Conservation (phyloP, 805 yeast species). For the Ogataea naganishii region DNA sequence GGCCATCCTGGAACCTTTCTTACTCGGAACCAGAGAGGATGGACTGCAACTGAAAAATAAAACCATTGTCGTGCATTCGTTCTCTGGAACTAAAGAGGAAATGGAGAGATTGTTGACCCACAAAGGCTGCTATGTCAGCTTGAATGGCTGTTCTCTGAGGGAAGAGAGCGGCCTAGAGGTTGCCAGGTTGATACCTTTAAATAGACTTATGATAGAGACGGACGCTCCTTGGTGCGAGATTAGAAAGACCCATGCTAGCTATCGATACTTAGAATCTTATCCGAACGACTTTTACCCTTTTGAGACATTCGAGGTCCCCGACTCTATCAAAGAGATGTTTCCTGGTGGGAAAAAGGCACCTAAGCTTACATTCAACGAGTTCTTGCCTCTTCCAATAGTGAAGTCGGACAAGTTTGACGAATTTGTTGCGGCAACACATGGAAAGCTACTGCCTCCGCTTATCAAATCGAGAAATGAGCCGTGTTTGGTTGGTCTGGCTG, state of each 20-base stretch:
- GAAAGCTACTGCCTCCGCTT: constrained; percentile 32
- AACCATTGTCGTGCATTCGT: constrained; percentile 89
- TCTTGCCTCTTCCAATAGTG: constrained; percentile 52
- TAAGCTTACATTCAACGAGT: constrained; percentile 31
- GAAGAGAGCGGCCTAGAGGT: constrained; percentile 65
- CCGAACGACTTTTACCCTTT: constrained; percentile 52
- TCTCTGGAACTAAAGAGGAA: constrained; percentile 75
- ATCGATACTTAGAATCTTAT: constrained; percentile 41
- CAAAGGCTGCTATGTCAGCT: constrained; percentile 51
- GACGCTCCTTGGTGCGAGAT: constrained; percentile 99
- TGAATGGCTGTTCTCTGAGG: constrained; percentile 90
- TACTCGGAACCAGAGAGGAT: constrained; percentile 31
- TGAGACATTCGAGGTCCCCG: constrained; percentile 12
- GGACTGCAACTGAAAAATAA: constrained; percentile 21
- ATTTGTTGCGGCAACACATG: constrained; percentile 14
- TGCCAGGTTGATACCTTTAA: constrained; percentile 59
- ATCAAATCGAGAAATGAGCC: constrained; percentile 91
- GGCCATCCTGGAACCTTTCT: constrained; percentile 50
- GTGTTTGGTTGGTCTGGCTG: constrained; percentile 73
- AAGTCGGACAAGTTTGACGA: constrained; percentile 46
- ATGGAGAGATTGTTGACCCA: constrained; percentile 50
- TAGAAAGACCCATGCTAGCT: constrained; percentile 72
- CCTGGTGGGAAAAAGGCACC: constrained; percentile 12
- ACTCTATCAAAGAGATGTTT: constrained; percentile 4
- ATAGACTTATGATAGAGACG: constrained; percentile 73